Conservation (phyloP, 148 eudicot genomes). For the Vaccinium vitisidaea region DNA sequence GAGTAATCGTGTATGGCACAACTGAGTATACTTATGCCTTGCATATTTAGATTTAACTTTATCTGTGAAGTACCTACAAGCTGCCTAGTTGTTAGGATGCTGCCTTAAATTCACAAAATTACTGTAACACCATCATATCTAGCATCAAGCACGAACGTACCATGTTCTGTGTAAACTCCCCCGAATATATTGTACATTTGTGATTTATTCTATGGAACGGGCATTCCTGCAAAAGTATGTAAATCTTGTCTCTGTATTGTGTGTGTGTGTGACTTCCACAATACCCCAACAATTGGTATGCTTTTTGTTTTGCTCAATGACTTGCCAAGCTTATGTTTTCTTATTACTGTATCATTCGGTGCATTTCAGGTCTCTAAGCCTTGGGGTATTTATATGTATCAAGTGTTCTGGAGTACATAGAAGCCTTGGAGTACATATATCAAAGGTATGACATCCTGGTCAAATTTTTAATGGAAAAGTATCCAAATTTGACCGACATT, state of each 20-base stretch:
- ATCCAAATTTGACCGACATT: background rate
- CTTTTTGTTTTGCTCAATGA: background rate
- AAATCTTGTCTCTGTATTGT: background rate
- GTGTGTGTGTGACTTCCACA: background rate
- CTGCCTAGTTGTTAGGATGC: background rate
- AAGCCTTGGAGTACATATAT: constrained; percentile 95
- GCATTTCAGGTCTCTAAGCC: constrained; percentile 63
- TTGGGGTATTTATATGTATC: constrained; percentile 88
- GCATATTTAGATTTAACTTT: background rate
- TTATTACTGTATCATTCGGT: constrained; percentile 12
- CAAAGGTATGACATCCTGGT: constrained; percentile 51
- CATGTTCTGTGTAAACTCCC: background rate
- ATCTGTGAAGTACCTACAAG: background rate
- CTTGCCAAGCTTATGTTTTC: background rate
- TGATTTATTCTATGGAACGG: background rate
- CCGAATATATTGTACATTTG: background rate
- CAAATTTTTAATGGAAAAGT: constrained; percentile 1
- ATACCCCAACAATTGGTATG: background rate
- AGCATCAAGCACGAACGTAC: background rate
- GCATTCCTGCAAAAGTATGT: background rate
- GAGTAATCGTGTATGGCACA: background rate
- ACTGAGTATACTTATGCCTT: background rate
- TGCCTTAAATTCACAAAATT: background rate
- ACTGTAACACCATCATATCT: background rate
- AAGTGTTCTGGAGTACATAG: constrained; percentile 97